phyloP scores from a whole-genome alignment of 257 asterid genomes.

The Gentiana dahurica region DNA sequence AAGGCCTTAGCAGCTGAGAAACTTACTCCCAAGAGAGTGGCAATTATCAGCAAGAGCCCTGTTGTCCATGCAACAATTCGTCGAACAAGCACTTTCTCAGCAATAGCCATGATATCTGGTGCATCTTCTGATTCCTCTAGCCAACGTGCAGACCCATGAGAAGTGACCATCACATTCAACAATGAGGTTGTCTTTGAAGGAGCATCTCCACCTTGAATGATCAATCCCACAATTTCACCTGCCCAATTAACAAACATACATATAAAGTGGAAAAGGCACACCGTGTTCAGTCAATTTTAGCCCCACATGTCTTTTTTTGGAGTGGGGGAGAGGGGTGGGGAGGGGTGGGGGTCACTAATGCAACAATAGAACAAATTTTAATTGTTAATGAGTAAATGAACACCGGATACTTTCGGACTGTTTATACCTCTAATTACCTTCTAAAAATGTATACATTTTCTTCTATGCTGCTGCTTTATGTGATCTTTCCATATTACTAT shows the following conservation, averaged over 20 bases:
- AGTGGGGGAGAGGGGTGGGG: too few relatives aligned
- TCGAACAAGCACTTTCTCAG: conserved; percentile 55
- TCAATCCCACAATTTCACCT: conserved; percentile 83
- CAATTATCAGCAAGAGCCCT: conserved; percentile 72
- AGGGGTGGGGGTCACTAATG: too few relatives aligned
- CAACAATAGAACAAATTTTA: too few relatives aligned
- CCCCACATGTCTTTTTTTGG: too few relatives aligned
- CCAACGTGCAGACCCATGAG: conserved; percentile 59
- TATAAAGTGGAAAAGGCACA: too few relatives aligned
- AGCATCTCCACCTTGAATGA: conserved; percentile 30
- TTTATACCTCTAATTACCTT: too few relatives aligned
- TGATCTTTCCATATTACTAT: too few relatives aligned
- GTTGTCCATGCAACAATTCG: conserved; percentile 80
- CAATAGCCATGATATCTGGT: conserved; percentile 18
- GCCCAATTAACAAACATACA: conserved; percentile 14
- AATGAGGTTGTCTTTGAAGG: conserved; percentile 32
- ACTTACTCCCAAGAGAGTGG: conserved; percentile 81
- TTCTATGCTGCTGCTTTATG: too few relatives aligned
- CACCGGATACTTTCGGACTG: too few relatives aligned
- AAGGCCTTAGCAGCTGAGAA: conserved; percentile 3
- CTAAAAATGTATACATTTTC: too few relatives aligned
- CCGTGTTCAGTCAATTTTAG: too few relatives aligned
- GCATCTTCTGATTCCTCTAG: conserved; percentile 42
- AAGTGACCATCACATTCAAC: conserved; percentile 33
- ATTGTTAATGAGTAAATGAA: too few relatives aligned